Conservation (phyloP, 2,329 filamentous ascomycete genomes). For the Orbilia brochopaga region DNA sequence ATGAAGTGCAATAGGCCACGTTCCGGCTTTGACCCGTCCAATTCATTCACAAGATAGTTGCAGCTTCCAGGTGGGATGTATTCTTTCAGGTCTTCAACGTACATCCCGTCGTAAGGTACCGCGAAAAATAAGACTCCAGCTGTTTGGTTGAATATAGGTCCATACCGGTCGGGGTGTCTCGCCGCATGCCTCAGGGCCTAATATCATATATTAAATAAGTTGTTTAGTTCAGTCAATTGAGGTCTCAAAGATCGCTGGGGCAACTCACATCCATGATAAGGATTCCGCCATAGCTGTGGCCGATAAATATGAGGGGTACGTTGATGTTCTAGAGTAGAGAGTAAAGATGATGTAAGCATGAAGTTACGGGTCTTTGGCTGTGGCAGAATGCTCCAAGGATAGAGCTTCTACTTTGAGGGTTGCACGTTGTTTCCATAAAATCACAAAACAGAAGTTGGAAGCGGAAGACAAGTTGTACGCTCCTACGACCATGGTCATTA, state of each 20-base stretch:
- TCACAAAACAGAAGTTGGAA: too few relatives aligned
- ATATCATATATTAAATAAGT: too few relatives aligned
- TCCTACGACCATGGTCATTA: too few relatives aligned
- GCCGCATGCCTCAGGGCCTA: neutral
- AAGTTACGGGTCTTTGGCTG: too few relatives aligned
- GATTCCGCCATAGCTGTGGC: slow-evolving; percentile 9
- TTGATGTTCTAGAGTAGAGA: too few relatives aligned
- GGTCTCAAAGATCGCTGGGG: neutral
- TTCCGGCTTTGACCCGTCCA: too few relatives aligned
- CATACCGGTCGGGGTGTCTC: slow-evolving; percentile 2
- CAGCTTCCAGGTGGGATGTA: neutral
- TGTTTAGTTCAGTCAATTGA: neutral
- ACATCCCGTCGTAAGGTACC: slow-evolving; percentile 4
- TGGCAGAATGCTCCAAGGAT: too few relatives aligned
- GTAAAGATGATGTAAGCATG: too few relatives aligned
- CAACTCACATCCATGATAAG: slow-evolving; percentile 5
- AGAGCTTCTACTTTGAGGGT: too few relatives aligned
- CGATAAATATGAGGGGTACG: slow-evolving; percentile 10
- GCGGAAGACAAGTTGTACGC: too few relatives aligned
- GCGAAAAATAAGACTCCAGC: neutral
- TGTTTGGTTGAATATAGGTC: neutral
- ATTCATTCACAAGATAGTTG: neutral
- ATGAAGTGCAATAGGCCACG: too few relatives aligned
- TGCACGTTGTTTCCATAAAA: too few relatives aligned
- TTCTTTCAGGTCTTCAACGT: neutral